These are phyloP conservation scores for Hyaloperonospora brassicae DNA, from an alignment of 352 stramenopile species.

Conservation along the genomic window DNA sequence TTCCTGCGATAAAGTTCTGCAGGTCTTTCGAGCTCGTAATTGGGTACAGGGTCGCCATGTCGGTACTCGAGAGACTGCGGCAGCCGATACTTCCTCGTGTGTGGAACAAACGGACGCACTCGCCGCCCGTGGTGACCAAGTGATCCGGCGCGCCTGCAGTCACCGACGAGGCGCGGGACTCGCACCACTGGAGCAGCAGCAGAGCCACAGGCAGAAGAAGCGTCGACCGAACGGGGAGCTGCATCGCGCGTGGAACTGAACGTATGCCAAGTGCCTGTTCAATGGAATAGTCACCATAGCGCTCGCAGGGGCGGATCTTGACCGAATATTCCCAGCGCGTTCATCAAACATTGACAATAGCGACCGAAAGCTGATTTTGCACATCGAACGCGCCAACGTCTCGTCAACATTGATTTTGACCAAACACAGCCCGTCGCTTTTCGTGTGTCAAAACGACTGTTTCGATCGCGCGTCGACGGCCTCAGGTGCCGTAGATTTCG, in stretches of 20 bases:
- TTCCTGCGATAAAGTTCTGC: slow-evolving; percentile 30
- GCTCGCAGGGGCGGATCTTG: too few species aligned
- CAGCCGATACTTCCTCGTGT: slow-evolving; percentile 56
- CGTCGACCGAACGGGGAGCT: slow-evolving; percentile 11
- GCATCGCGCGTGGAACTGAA: slow-evolving; percentile 6
- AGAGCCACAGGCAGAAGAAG: slow-evolving; percentile 10
- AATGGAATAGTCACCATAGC: too few species aligned
- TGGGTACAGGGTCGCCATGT: slow-evolving; percentile 52
- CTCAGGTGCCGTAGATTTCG: not conserved
- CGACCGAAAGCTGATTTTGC: not conserved
- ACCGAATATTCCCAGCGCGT: not conserved
- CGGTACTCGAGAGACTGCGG: slow-evolving; percentile 38
- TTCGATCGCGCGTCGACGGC: too few species aligned
- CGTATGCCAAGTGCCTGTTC: not conserved
- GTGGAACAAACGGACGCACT: slow-evolving; percentile 78
- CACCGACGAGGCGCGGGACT: slow-evolving; percentile 36
- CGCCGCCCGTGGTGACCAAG: slow-evolving; percentile 47
- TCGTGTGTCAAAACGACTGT: too few species aligned
- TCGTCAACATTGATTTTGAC: not conserved
- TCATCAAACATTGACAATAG: not conserved
- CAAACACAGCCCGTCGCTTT: not conserved
- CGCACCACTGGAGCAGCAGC: slow-evolving; percentile 14
- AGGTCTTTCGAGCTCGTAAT: slow-evolving; percentile 40
- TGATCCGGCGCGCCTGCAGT: slow-evolving; percentile 59
- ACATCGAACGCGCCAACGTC: not conserved